Evolutionary conservation across 306 rosid genomes (phyloP), one percentile per base, ranked within the genome.

Genomic region (Prunus mongolica): DNA sequence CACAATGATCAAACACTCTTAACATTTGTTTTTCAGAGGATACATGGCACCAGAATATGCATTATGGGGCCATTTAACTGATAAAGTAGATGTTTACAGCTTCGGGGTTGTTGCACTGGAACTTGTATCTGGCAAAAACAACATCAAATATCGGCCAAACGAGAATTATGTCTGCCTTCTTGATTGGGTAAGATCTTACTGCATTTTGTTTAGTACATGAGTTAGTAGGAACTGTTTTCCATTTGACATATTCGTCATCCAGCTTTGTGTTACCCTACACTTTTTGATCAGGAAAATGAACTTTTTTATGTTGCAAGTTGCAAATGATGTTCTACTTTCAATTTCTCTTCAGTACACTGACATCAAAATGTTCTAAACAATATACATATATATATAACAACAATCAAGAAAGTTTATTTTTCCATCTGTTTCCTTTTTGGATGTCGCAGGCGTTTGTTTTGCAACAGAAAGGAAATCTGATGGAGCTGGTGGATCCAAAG

Each of bases 41-140:
- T 91, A 89, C 69, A 89, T 87, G 92, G 92, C 92, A 4, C 94
- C 92, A 2, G 94, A 89, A 45, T 91, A 91, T 86, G 92, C 92
- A 12, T 70, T 87, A 70, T 84, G 91, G 88, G 94, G 94, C 68
- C 68, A 80, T 65, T 67, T 91, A 14, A 84, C 83, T 1, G 54
- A 81, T 47, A 89, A 91, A 84, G 91, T 79, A 55, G 89, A 91
- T 77, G 88, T 91, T 41, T 91, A 86, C 50, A 86, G 94, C 75
- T 91, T 76, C 20, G 89, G 94, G 46, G 75, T 89, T 27, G 88
- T 91, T 71, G 85, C 83, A 38, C 72, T 89, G 81, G 94, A 91
- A 81, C 30, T 79, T 61, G 46, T 84, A 3, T 83, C 82, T 55
- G 91, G 97, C 38, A 85, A 69, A 73, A 89, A 55, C 69, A 87